Evolutionary conservation across 345 rosid species (phyloP).

Genomic region (Lumnitzera littorea): DNA sequence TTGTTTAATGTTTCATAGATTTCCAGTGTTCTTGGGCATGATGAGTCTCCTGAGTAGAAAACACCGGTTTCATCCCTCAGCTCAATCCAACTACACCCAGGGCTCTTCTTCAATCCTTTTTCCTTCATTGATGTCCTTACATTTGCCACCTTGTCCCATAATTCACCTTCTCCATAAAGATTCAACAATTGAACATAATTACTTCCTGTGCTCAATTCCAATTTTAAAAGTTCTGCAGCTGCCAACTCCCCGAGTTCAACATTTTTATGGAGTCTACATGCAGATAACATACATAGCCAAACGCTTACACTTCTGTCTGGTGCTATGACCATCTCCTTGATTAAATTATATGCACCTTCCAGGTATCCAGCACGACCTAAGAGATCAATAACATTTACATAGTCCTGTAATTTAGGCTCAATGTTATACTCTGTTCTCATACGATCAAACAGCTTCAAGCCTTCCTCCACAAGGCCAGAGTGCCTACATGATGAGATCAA

Average conservation of each 20-base stretch:
- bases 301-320: conserved; percentile 54
- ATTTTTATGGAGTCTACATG: conserved; percentile 46
- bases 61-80: conserved; percentile 28
- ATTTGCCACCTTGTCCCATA: conserved; percentile 51
- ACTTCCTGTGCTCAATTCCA: conserved; percentile 55
- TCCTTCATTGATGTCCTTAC: conserved; percentile 52
- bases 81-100: conserved; percentile 86
- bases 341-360: conserved; percentile 50
- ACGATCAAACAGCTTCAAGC: conserved; percentile 37
- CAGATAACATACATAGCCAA: conserved; percentile 68
- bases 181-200: conserved; percentile 56
- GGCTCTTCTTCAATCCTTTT: conserved; percentile 56
- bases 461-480: conserved; percentile 60
- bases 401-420: conserved; percentile 58
- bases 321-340: conserved; percentile 42
- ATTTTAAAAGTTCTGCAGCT: conserved; percentile 39
- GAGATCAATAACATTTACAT: conserved; percentile 67
- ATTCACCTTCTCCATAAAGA: conserved; percentile 56
- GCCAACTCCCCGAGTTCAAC: conserved; percentile 60
- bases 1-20: conserved; percentile 31
- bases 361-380: conserved; percentile 64
- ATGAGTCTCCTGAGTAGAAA: conserved; percentile 57
- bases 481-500: conserved; percentile 76
- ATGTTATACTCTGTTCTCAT: conserved; percentile 45
- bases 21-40: conserved; percentile 31